Evolutionary conservation across 345 rosid species (phyloP), one percentile per base, ranked within the genome.

Genomic region (Anacardium occidentale): DNA sequence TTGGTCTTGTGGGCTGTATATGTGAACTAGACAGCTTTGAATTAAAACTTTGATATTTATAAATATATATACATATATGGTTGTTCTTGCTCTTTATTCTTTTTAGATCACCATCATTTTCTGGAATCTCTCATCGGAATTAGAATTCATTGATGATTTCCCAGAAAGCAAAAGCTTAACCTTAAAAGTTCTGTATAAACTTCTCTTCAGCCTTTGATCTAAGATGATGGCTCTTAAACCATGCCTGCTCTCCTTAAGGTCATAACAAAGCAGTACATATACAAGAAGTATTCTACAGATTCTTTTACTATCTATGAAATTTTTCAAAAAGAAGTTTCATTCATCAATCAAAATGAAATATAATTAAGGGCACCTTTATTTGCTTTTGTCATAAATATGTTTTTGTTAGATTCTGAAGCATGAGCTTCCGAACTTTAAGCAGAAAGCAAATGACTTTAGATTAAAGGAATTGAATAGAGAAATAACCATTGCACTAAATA

Each of bases 11-110:
- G 78, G 78, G 69, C 75, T 60, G 60, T 7, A 50, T 22, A 66
- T 78, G 73, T 70, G 70, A n/a, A 70, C 51, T 70, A 37, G 55
- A 45, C 54, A 61, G 61, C 64, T 65, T 70, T 61, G 18, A 66
- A 71, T 53, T 21, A 53, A 11, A 59, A 5, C 63, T n/a, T 70
- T 66, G 50, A 70, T n/a, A n/a, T n/a, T n/a, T n/a, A n/a, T n/a
- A n/a, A n/a, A n/a, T n/a, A n/a, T n/a, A n/a, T 54, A 74, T 47
- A 64, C 50, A 15, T 11, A 29, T 9, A 13, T 45, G 42, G 62
- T 48, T 60, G 7, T 66, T 42, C 10, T 10, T 26, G 60, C 40
- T 63, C 32, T 20, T 29, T 9, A 59, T 50, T 66, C 55, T 20
- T 40, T 64, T 32, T 11, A 21, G 3, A 5, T 34, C 37, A 34